These are phyloP conservation scores for Pistacia vera DNA, from an alignment of 345 rosid genomes.

Conservation along the genomic window DNA sequence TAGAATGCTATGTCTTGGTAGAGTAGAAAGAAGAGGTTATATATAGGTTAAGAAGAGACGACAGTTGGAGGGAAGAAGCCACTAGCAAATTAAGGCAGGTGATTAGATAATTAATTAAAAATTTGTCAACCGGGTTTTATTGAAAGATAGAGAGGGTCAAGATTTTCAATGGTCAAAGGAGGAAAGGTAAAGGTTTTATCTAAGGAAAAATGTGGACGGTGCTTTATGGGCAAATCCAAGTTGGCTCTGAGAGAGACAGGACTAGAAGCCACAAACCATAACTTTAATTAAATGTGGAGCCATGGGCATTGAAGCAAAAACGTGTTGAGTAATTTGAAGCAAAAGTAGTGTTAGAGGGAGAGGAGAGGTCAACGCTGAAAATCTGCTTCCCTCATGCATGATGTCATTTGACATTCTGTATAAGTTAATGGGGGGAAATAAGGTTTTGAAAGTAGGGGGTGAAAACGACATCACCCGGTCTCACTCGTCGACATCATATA, in stretches of 20 bases:
- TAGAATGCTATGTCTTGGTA: not conserved
- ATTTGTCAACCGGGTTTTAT: too few species aligned
- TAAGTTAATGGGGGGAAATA: too few species aligned
- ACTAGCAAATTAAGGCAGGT: fast-evolving
- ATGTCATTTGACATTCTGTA: too few species aligned
- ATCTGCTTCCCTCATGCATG: not conserved
- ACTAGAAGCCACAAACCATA: not conserved
- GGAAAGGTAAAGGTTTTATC: not conserved
- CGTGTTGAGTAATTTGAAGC: too few species aligned
- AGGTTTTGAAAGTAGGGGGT: too few species aligned
- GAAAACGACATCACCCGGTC: too few species aligned
- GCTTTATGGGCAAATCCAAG: not conserved
- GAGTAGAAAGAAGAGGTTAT: conserved; percentile 3
- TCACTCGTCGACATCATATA: too few species aligned
- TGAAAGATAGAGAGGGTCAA: conserved; percentile 31
- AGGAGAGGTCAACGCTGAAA: not conserved
- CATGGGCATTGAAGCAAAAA: not conserved
- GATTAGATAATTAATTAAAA: not conserved
- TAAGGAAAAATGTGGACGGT: not conserved
- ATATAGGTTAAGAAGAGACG: conserved; percentile 48
- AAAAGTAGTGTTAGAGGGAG: too few species aligned
- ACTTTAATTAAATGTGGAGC: not conserved
- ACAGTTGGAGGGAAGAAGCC: not conserved
- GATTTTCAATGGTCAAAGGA: conserved; percentile 39
- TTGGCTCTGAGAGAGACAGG: not conserved